phyloP scores from a whole-genome alignment of 371 early-diverging fungal species.

The Dinochytrium kinnereticum region DNA sequence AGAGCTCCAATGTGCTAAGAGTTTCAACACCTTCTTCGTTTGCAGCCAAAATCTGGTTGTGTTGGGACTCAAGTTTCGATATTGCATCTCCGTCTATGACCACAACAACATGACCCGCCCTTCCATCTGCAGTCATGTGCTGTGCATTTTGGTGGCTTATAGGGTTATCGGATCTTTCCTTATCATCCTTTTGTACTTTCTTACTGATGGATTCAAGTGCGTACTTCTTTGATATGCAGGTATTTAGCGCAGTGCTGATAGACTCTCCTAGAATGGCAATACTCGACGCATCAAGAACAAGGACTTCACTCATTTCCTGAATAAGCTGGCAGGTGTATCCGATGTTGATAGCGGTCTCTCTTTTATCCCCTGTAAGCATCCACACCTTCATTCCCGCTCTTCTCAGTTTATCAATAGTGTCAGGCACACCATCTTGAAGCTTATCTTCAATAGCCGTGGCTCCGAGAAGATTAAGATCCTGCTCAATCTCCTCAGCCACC shows the following conservation, averaged over 20 bases:
- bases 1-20: background rate
- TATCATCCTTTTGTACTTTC: background rate
- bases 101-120: slow-evolving; percentile 3
- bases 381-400: slow-evolving; percentile 95
- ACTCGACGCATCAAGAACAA: slow-evolving; percentile 77
- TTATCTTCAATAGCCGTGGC: slow-evolving; percentile 98
- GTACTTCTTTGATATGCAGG: slow-evolving; percentile 4
- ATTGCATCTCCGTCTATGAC: slow-evolving; percentile 15
- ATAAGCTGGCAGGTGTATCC: slow-evolving; percentile 86
- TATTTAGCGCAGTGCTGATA: background rate
- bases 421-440: slow-evolving; percentile 92
- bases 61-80: slow-evolving; percentile 5
- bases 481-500: slow-evolving; percentile 82
- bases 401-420: slow-evolving; percentile 85
- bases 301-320: slow-evolving; percentile 93
- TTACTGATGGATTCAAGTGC: slow-evolving; percentile 84
- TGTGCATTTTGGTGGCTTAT: background rate
- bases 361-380: slow-evolving; percentile 99
- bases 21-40: background rate
- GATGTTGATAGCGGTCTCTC: slow-evolving; percentile 98
- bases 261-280: background rate
- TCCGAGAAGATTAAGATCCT: slow-evolving; percentile 82
- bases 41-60: background rate
- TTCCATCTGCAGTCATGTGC: background rate
- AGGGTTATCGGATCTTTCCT: too few relatives aligned